Evolutionary conservation across 306 rosid species (phyloP), one percentile per base, ranked within the genome.

Genomic region (Vigna reflexopilosa): DNA sequence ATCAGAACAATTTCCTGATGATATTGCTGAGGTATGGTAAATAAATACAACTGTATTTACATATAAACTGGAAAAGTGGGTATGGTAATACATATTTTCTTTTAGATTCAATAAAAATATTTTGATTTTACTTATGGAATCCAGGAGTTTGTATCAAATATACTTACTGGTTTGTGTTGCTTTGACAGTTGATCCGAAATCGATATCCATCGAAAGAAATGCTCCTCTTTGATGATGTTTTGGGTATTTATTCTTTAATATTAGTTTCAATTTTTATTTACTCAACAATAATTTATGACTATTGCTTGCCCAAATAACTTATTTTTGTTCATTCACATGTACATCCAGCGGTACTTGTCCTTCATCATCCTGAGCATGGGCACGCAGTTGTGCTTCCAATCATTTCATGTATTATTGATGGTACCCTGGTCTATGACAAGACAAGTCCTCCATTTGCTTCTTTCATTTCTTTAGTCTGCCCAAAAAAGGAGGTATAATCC

Each of bases 291-390:
- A 57, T 76, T 12, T 55, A 17, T 75, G 62, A 28, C 67, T 61
- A 66, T 22, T 19, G 69, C 45, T 57, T 83, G 58, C 52, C 13
- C 68, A 32, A 47, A 67, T 52, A 79, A 86, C 78, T 78, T 54
- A 45, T 82, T 64, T 54, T 64, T 54, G 19, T 63, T 38, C 69
- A 20, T 79, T 80, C 61, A n/a, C 79, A 48, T 86, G 28, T 59
- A 5, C 48, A 67, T 87, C 75, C 96, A 93, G 97, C 97, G 14
- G 85, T 86, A 32, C 89, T 93, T 88, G 93, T 93, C 44, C 93
- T 93, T 85, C 89, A 93, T 84, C 97, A 90, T 84, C 96, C 97
- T 5, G 97, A 93, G 92, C 93, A 93, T 36, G 97, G 97, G 75
- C 96, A 93, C 70, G 93, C 93, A 40, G 90, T 93, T 79, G 81